Conservation (phyloP, 352 stramenopile species). For the Globisporangium cederbergense region DNA sequence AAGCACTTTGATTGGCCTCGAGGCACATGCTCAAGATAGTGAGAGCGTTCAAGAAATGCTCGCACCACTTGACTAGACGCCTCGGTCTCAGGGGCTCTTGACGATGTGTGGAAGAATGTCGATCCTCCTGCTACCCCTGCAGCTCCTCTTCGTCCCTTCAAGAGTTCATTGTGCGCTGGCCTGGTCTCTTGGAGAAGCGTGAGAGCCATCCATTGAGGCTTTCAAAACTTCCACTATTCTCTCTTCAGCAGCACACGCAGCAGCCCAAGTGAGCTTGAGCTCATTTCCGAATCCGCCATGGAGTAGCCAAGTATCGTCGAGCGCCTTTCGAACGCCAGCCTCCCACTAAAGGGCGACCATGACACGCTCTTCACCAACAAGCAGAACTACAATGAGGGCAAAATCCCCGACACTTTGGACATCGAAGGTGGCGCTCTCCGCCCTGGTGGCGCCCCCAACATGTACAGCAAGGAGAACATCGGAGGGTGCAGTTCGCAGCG, state of each 20-base stretch:
- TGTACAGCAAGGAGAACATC: slow-evolving; percentile 40
- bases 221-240: background rate
- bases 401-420: slow-evolving; percentile 20
- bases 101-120: background rate
- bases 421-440: slow-evolving; percentile 40
- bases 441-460: slow-evolving; percentile 24
- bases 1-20: background rate
- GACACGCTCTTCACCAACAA: background rate
- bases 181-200: background rate
- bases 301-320: slow-evolving; percentile 22
- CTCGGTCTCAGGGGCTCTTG: background rate
- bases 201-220: background rate
- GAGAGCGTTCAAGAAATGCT: background rate
- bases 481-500: slow-evolving; percentile 44
- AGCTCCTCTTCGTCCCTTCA: no score
- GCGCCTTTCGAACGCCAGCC: slow-evolving; percentile 19
- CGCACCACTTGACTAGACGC: background rate
- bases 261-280: no score
- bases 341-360: background rate
- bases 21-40: background rate
- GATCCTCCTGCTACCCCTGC: no score
- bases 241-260: background rate
- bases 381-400: slow-evolving; percentile 19
- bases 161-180: background rate
- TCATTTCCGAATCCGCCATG: slow-evolving; percentile 16